Evolutionary conservation across 2,329 filamentous ascomycete species (phyloP).

Genomic region (Tricladium varicosporioides): DNA sequence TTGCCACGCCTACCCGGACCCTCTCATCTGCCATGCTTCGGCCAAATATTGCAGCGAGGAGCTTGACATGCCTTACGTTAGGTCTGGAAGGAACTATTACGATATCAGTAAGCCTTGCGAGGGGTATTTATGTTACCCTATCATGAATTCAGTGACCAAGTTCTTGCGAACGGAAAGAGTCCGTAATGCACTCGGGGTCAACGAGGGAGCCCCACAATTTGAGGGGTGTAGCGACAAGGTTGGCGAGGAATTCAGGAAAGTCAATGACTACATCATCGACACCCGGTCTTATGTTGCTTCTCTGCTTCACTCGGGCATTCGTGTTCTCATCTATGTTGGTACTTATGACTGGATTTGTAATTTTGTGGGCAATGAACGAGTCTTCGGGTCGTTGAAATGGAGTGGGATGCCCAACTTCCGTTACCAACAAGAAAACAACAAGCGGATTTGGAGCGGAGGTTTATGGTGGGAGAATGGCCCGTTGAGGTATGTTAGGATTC

Average conservation of each 20-base stretch:
- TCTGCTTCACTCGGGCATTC: conserved; percentile 21
- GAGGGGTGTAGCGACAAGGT: conserved; percentile 22
- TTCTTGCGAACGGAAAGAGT: conserved; percentile 20
- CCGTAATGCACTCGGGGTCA: conserved; percentile 18
- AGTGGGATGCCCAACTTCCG: conserved; percentile 20
- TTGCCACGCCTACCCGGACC: conserved; percentile 17
- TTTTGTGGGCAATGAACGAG: conserved; percentile 23
- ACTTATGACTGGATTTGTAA: conserved; percentile 28
- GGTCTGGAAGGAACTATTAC: conserved; percentile 20
- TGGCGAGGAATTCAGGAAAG: conserved; percentile 18
- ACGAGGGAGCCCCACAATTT: conserved; percentile 16
- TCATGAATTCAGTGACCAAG: conserved; percentile 23
- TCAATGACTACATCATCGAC: conserved; percentile 22
- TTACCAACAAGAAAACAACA: conserved; percentile 23
- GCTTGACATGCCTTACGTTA: conserved; percentile 21
- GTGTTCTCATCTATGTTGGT: conserved; percentile 25
- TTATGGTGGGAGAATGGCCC: conserved; percentile 24
- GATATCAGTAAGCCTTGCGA: conserved; percentile 24
- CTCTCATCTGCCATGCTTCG: conserved; percentile 16
- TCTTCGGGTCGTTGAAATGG: conserved; percentile 22
- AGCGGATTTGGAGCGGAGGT: conserved; percentile 20
- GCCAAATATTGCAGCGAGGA: conserved; percentile 13
- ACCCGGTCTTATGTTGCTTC: conserved; percentile 17
- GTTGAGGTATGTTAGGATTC: conserved; percentile 21
- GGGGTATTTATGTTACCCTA: conserved; percentile 24